Evolutionary conservation across 371 early-diverging fungal species (phyloP).

Genomic region (Choanephora cucurbitarum): DNA sequence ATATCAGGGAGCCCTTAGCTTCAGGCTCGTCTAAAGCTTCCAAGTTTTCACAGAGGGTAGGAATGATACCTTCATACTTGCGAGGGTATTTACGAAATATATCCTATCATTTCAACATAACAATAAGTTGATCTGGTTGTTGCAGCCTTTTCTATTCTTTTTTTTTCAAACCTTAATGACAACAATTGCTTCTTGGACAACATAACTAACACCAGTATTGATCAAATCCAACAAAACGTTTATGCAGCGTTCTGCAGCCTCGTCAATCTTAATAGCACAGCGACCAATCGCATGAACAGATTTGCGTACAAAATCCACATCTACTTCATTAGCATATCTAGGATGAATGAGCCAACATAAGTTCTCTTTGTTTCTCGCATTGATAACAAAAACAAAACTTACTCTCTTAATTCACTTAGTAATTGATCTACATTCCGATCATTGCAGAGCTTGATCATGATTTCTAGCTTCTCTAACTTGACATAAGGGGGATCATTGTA

Average conservation of each 20-base stretch:
- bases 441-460: slow-evolving; percentile 86
- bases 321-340: slow-evolving; percentile 94
- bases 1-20: slow-evolving; percentile 91
- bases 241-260: slow-evolving; percentile 87
- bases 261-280: slow-evolving; percentile 90
- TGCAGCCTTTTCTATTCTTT: neutral
- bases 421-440: slow-evolving; percentile 89
- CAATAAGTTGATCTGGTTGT: too few species aligned
- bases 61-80: slow-evolving; percentile 85
- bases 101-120: slow-evolving; percentile 54
- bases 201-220: slow-evolving; percentile 87
- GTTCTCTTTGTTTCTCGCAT: neutral
- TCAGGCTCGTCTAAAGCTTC: slow-evolving; percentile 92
- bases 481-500: slow-evolving; percentile 99
- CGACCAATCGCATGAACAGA: slow-evolving; percentile 91
- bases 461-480: slow-evolving; percentile 95
- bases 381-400: slow-evolving; percentile 22
- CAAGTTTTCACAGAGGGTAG: slow-evolving; percentile 85
- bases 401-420: slow-evolving; percentile 91
- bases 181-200: slow-evolving; percentile 90
- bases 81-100: slow-evolving; percentile 94
- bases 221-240: slow-evolving; percentile 87
- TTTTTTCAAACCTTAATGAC: slow-evolving; percentile 75
- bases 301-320: slow-evolving; percentile 95
- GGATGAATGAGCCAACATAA: neutral